Conservation (phyloP, 306 rosid genomes). For the Hippophae gyantsensis region DNA sequence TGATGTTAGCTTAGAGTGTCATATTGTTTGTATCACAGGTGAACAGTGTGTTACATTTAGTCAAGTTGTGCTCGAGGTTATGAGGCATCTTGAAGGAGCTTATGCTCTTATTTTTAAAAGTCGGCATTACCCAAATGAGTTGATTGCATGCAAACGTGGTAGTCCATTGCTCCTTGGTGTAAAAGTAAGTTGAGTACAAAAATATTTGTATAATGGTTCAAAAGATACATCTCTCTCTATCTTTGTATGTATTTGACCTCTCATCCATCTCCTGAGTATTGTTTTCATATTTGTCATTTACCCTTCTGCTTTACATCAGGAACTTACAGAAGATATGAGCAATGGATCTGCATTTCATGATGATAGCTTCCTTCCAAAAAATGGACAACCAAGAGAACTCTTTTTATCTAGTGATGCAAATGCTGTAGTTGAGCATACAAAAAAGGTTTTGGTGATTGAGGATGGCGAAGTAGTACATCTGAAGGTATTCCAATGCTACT, state of each 20-base stretch:
- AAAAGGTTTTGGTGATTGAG: slow-evolving; percentile 85
- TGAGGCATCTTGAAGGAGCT: slow-evolving; percentile 99
- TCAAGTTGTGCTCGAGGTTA: slow-evolving; percentile 94
- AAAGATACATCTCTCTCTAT: no score
- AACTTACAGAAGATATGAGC: slow-evolving; percentile 44
- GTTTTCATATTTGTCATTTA: not conserved
- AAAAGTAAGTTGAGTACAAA: slow-evolving; percentile 49
- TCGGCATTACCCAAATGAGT: slow-evolving; percentile 80
- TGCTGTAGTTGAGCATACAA: slow-evolving; percentile 93
- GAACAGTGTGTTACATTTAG: slow-evolving; percentile 72
- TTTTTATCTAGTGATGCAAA: slow-evolving; percentile 94
- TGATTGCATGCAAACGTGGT: slow-evolving; percentile 98
- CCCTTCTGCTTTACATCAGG: slow-evolving; percentile 42
- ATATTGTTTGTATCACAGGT: slow-evolving; percentile 44
- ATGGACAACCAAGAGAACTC: slow-evolving; percentile 71
- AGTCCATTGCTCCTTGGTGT: slow-evolving; percentile 93
- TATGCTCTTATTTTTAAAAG: slow-evolving; percentile 97
- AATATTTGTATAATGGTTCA: no score
- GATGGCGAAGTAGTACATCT: slow-evolving; percentile 97
- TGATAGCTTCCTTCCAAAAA: slow-evolving; percentile 64
- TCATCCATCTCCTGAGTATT: no score
- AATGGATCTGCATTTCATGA: slow-evolving; percentile 76
- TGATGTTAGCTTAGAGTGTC: slow-evolving; percentile 20
- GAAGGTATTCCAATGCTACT: slow-evolving; percentile 44
- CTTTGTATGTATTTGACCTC: no score